These are phyloP conservation scores for Stephanodiscus triporus DNA, from an alignment of 108 stramenopile genomes.

Conservation along the genomic window DNA sequence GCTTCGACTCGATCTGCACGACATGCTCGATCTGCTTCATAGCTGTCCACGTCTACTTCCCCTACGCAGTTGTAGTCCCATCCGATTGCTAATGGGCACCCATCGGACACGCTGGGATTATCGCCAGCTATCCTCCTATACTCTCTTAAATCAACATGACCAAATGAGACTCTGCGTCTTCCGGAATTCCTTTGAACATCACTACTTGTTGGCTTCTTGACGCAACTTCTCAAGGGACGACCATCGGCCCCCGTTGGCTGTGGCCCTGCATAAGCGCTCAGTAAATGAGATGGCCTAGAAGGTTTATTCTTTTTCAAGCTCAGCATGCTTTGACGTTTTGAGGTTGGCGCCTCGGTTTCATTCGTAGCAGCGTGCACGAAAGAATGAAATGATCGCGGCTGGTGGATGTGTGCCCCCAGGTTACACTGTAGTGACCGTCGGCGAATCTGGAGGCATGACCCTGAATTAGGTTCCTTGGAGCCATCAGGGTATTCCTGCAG, in stretches of 20 bases:
- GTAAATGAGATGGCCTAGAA: neutral
- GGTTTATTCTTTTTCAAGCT: neutral
- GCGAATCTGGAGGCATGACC: too few relatives aligned
- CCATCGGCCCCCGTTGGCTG: constrained; percentile 18
- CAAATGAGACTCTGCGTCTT: constrained; percentile 30
- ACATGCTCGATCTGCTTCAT: constrained; percentile 20
- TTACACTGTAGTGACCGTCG: neutral
- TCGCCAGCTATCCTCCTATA: constrained; percentile 53
- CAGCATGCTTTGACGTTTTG: too few relatives aligned
- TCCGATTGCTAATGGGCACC: constrained; percentile 63
- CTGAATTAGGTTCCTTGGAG: too few relatives aligned
- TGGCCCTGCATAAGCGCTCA: constrained; percentile 22
- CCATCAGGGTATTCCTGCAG: too few relatives aligned
- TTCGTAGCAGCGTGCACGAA: neutral
- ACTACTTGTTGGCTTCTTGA: constrained; percentile 7
- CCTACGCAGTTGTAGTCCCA: constrained; percentile 60
- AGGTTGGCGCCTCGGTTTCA: neutral
- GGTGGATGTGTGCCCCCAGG: neutral
- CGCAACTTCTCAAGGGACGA: constrained; percentile 33
- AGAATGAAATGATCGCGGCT: neutral
- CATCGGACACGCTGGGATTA: constrained; percentile 67
- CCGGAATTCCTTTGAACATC: constrained; percentile 1
- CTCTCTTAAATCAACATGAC: constrained; percentile 36
- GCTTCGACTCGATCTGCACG: neutral
- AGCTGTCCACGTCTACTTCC: constrained; percentile 36